A percentile compares a stretch with the other conserved stretches of the same genome.
These are phyloP conservation scores for Diaporthe ilicicola DNA, from an alignment of 2,329 filamentous ascomycete genomes.

Conservation along the genomic window DNA sequence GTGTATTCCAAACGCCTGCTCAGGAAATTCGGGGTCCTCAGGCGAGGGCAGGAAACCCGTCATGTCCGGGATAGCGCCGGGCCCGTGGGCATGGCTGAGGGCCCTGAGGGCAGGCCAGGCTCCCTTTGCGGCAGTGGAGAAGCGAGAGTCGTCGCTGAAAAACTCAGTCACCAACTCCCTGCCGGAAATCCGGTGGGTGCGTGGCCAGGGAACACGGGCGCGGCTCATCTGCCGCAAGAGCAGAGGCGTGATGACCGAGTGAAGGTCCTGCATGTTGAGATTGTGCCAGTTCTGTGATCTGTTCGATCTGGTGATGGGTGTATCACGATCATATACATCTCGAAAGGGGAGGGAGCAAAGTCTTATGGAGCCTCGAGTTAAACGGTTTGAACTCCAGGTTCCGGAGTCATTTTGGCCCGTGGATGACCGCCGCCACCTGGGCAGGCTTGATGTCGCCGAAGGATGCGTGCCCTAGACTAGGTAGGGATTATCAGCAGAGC, in stretches of 20 bases:
- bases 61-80: slow-evolving; percentile 39
- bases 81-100: slow-evolving; percentile 37
- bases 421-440: background rate
- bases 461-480: background rate
- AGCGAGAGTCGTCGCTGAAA: background rate
- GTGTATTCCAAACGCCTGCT: slow-evolving; percentile 40
- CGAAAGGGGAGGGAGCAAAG: background rate
- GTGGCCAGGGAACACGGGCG: slow-evolving; percentile 7
- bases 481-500: background rate
- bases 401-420: slow-evolving; percentile 1
- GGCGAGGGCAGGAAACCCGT: slow-evolving; percentile 38
- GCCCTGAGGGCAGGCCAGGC: slow-evolving; percentile 36
- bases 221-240: slow-evolving; percentile 4
- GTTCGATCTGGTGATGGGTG: background rate
- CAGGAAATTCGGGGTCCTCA: slow-evolving; percentile 36
- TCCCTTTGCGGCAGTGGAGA: background rate
- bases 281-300: background rate
- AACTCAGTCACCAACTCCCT: background rate
- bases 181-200: background rate
- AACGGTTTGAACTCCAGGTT: background rate
- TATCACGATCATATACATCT: too few species aligned
- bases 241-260: slow-evolving; percentile 6
- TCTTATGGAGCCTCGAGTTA: too few species aligned
- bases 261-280: slow-evolving; percentile 10
- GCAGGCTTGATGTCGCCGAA: too few species aligned